These are phyloP conservation scores for Malassezia equina DNA, from an alignment of 1,284 basidiomycete species.

Conservation along the genomic window DNA sequence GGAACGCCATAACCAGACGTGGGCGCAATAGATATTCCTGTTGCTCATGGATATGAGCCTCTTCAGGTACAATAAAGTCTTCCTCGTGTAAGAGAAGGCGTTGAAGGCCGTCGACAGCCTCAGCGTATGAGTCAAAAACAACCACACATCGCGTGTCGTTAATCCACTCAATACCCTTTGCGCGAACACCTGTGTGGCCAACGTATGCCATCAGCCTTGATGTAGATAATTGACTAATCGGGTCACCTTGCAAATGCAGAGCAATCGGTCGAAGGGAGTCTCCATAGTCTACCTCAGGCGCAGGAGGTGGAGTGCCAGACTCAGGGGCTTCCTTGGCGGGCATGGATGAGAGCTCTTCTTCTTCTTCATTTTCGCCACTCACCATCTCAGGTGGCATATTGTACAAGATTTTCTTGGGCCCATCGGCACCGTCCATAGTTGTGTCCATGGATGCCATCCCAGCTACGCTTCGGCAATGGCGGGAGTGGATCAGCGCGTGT, in stretches of 20 bases:
- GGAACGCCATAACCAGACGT: constrained; percentile 26
- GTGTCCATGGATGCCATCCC: not conserved
- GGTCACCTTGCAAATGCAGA: constrained; percentile 35
- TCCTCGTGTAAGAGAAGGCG: not conserved
- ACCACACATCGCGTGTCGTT: constrained; percentile 37
- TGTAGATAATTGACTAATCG: constrained; percentile 45
- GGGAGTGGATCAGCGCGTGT: not conserved
- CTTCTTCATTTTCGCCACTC: not conserved
- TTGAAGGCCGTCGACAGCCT: constrained; percentile 4
- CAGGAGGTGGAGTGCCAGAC: constrained; percentile 10
- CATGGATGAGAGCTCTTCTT: not conserved
- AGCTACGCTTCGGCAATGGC: not conserved
- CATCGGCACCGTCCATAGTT: not conserved
- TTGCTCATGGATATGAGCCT: not conserved
- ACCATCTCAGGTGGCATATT: constrained; percentile 9
- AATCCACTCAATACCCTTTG: constrained; percentile 45
- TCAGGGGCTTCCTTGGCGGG: constrained; percentile 7
- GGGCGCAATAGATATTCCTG: constrained; percentile 24
- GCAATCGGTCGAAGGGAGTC: constrained; percentile 30
- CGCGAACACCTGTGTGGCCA: constrained; percentile 36
- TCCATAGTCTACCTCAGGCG: constrained; percentile 25
- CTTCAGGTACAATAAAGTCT: not conserved
- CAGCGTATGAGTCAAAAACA: constrained; percentile 27
- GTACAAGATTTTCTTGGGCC: constrained; percentile 4
- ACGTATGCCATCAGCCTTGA: constrained; percentile 44